Conservation (phyloP, 1,284 basidiomycete genomes). For the Irpex sp. region DNA sequence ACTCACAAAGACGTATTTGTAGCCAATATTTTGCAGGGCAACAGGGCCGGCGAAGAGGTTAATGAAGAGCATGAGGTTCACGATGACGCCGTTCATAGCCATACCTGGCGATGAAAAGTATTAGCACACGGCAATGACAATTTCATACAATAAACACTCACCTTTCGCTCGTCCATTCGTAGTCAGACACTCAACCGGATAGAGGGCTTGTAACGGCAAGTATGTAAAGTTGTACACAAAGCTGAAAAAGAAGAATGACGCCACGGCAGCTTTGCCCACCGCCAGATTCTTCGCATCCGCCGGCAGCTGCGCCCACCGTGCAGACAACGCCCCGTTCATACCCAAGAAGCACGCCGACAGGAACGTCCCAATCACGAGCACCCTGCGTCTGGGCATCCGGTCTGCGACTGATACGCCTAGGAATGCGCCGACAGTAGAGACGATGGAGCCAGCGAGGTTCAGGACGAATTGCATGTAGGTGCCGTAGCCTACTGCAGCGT, state of each 20-base stretch:
- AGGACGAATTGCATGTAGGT: not conserved
- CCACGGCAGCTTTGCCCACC: not conserved
- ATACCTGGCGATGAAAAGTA: not conserved
- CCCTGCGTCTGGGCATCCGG: not conserved
- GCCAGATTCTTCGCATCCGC: not conserved
- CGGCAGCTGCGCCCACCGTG: not conserved
- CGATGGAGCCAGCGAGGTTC: not conserved
- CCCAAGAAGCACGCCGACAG: not conserved
- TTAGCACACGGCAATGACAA: not conserved
- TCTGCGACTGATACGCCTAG: not conserved
- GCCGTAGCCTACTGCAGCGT: not conserved
- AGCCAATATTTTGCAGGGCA: not conserved
- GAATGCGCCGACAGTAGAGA: not conserved
- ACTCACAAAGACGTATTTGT: not conserved
- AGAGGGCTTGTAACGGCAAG: not conserved
- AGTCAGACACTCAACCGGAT: not conserved
- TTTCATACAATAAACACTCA: not conserved
- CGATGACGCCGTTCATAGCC: not conserved
- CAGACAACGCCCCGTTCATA: not conserved
- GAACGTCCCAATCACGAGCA: not conserved
- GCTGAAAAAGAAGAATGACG: not conserved
- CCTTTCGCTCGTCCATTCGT: not conserved
- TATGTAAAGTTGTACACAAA: not conserved
- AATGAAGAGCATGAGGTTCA: not conserved
- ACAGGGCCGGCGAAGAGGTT: not conserved